Evolutionary conservation across 2,329 filamentous ascomycete genomes (phyloP), one percentile per base, ranked within the genome.

Genomic region (Stagonosporopsis cucurbitacearum): DNA sequence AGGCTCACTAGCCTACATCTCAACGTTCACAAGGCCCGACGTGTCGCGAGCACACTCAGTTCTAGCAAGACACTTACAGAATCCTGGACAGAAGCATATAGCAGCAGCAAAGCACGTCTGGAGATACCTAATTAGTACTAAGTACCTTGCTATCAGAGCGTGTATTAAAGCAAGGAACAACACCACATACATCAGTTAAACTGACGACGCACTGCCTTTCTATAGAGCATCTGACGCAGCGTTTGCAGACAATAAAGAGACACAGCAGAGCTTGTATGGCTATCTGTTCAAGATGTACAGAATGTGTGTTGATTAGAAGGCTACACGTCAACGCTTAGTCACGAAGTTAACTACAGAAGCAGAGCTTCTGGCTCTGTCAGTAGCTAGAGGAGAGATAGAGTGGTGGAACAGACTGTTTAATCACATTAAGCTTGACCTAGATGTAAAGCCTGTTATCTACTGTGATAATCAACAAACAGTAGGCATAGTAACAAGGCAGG

Each of bases 1-100:
- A 37, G 58, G 63, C 9, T 61, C 39, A 3, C 42, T 67, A 15
- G 57, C 53, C 12, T 69, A 58, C 36, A 50, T 57, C 4, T 47
- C 54, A 23, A 37, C 43, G 1, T 50, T 45, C 2, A 64, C 57
- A 1, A 12, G 59, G 7, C 58, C 58, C 45, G 54, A 67, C 30
- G 47, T 67, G 13, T 45, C 59, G 4, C 26, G 39, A 23, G 49
- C 59, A 12, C 42, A 57, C 39, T 42, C 28, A 19, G 57, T 51
- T 12, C 43, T 64, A 11, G 45, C 57, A 11, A 22, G 41, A 20
- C 54, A 54, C 47, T 66, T 13, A 12, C 36, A 39, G 36, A 39
- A 39, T 22, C 36, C 36, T 39, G 17, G 36, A 11, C 36, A 22
- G 36, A 39, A 39, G 36, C 36, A 39, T 20, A 4, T 39, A 39